Evolutionary conservation across 768 basidiomycete species (phyloP).

Genomic region (Austroboletus festivus): DNA sequence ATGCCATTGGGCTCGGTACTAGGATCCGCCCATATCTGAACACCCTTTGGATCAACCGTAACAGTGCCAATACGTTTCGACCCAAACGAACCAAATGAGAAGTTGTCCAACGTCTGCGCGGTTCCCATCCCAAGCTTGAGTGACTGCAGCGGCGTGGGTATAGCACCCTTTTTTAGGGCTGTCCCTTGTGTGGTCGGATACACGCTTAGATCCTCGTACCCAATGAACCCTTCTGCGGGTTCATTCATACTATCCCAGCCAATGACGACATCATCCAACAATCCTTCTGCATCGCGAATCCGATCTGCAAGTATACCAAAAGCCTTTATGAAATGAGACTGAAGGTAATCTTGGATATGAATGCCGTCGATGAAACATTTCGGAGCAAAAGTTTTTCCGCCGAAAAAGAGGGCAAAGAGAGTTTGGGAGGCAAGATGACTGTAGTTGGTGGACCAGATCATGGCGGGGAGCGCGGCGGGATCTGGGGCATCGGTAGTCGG

Average conservation of each 20-base stretch:
- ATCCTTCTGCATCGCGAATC: slow-evolving; percentile 67
- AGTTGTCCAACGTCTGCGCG: slow-evolving; percentile 77
- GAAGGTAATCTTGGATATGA: slow-evolving; percentile 89
- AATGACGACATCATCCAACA: slow-evolving; percentile 84
- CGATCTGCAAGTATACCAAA: slow-evolving; percentile 73
- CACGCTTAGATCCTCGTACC: slow-evolving; percentile 61
- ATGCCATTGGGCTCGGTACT: slow-evolving; percentile 47
- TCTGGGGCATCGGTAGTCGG: slow-evolving; percentile 56
- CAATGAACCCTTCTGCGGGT: slow-evolving; percentile 76
- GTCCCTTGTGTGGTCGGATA: slow-evolving; percentile 68
- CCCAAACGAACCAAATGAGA: slow-evolving; percentile 76
- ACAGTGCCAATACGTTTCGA: slow-evolving; percentile 71
- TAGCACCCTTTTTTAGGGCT: slow-evolving; percentile 80
- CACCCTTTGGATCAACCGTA: slow-evolving; percentile 81
- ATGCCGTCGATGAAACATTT: slow-evolving; percentile 86
- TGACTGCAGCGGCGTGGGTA: slow-evolving; percentile 82
- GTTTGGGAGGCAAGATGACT: slow-evolving; percentile 84
- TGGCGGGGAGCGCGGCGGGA: slow-evolving; percentile 78
- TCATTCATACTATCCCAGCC: slow-evolving; percentile 99
- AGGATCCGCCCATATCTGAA: slow-evolving; percentile 72
- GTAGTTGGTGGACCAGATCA: slow-evolving; percentile 98
- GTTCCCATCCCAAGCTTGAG: slow-evolving; percentile 87
- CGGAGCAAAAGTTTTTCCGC: slow-evolving; percentile 85
- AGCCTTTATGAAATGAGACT: slow-evolving; percentile 72
- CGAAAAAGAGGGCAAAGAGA: slow-evolving; percentile 93